These are phyloP conservation scores for Marasmius tenuissimus DNA, from an alignment of 1,284 basidiomycete species.

Conservation along the genomic window DNA sequence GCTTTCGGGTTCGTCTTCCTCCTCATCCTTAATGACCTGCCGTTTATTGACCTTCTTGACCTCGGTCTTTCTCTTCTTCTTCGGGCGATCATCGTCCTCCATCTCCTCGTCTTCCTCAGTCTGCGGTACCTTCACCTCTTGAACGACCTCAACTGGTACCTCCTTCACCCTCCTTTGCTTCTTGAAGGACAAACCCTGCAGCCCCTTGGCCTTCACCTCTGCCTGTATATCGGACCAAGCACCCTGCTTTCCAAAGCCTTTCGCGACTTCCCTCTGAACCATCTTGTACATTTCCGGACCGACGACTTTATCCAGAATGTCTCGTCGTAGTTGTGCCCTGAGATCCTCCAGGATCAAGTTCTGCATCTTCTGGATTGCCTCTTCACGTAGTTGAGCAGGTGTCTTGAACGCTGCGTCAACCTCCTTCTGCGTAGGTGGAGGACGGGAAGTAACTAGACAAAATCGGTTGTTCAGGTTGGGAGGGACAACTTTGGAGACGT, in stretches of 20 bases:
- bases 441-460: conserved; percentile 56
- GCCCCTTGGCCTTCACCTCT: conserved; percentile 40
- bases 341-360: conserved; percentile 67
- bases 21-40: conserved; percentile 30
- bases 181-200: conserved; percentile 71
- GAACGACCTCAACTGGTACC: conserved; percentile 27
- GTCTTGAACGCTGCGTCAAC: not conserved
- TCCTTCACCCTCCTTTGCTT: conserved; percentile 48
- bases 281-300: conserved; percentile 55
- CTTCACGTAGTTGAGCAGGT: conserved; percentile 42
- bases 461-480: conserved; percentile 59
- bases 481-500: conserved; percentile 50
- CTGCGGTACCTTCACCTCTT: conserved; percentile 21
- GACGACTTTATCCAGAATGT: conserved; percentile 69
- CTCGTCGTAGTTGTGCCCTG: conserved; percentile 58
- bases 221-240: conserved; percentile 23
- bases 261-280: conserved; percentile 27
- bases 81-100: conserved; percentile 24
- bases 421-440: conserved; percentile 46
- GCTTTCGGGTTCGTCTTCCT: conserved; percentile 37
- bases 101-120: conserved; percentile 28
- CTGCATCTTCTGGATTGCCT: conserved; percentile 62
- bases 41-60: conserved; percentile 30
- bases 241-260: conserved; percentile 19
- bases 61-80: conserved; percentile 34